Evolutionary conservation across 495 filamentous ascomycete species (phyloP).

Genomic region (Penicillium macrosclerotiorum): DNA sequence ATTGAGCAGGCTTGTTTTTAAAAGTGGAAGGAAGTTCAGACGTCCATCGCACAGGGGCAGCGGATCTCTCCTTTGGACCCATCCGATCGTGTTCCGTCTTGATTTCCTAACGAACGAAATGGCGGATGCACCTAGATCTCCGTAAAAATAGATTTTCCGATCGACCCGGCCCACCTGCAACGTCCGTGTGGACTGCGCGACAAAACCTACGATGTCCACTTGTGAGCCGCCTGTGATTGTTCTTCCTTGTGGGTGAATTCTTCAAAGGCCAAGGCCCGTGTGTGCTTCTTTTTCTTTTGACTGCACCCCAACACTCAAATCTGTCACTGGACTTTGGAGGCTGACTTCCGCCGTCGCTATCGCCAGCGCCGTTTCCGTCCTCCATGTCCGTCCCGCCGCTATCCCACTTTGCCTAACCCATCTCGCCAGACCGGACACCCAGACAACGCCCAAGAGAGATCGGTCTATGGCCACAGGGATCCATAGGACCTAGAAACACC

Average conservation of each 20-base stretch:
- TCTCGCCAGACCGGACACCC: background rate
- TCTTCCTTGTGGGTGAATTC: conserved; percentile 6
- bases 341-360: background rate
- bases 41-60: no score
- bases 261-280: background rate
- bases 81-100: no score
- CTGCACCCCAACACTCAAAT: background rate
- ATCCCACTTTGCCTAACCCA: conserved; percentile 4
- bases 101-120: no score
- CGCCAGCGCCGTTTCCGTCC: conserved; percentile 12
- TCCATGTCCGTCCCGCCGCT: conserved; percentile 16
- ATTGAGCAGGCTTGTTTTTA: no score
- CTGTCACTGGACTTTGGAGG: background rate
- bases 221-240: background rate
- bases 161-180: conserved; percentile 3
- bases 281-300: background rate
- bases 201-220: background rate
- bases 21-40: no score
- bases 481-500: background rate
- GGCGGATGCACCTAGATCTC: no score
- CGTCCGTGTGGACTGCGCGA: background rate
- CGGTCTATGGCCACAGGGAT: conserved; percentile 21
- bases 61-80: no score
- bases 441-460: background rate
- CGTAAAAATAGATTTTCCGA: conserved; percentile 17